These are phyloP conservation scores for Quercus engelmannii DNA, from an alignment of 306 rosid species.

Conservation along the genomic window DNA sequence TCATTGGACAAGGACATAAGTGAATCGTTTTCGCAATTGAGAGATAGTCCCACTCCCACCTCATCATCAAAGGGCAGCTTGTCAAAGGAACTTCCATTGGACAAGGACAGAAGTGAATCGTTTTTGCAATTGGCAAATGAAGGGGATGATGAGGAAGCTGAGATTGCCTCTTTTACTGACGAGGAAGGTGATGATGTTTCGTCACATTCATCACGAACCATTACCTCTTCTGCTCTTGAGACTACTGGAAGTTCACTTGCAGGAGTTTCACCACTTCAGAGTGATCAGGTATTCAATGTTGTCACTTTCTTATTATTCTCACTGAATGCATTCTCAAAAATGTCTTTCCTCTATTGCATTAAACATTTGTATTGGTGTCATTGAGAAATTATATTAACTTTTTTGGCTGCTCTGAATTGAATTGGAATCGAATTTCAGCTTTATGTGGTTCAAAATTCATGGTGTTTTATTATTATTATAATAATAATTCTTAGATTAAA, in stretches of 20 bases:
- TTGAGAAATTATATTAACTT: background rate
- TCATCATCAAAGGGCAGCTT: slow-evolving; percentile 21
- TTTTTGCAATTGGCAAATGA: slow-evolving; percentile 40
- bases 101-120: slow-evolving; percentile 50
- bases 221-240: slow-evolving; percentile 41
- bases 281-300: slow-evolving; percentile 31
- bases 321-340: slow-evolving; percentile 9
- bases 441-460: background rate
- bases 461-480: background rate
- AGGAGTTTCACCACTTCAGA: slow-evolving; percentile 12
- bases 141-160: slow-evolving; percentile 46
- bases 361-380: background rate
- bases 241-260: slow-evolving; percentile 35
- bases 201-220: slow-evolving; percentile 30
- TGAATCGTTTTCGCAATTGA: slow-evolving; percentile 45
- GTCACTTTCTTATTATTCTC: slow-evolving; percentile 16
- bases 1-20: slow-evolving; percentile 47
- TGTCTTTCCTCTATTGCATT: slow-evolving; percentile 9
- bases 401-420: slow-evolving; percentile 12
- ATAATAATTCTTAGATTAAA: background rate
- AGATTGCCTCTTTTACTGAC: slow-evolving; percentile 68
- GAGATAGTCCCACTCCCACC: no score
- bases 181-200: slow-evolving; percentile 36
- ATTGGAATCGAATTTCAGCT: background rate
- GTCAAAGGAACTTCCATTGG: slow-evolving; percentile 48